Conservation (phyloP, 2,329 filamentous ascomycete genomes). For the Tolypocladium cylindrosporum region DNA sequence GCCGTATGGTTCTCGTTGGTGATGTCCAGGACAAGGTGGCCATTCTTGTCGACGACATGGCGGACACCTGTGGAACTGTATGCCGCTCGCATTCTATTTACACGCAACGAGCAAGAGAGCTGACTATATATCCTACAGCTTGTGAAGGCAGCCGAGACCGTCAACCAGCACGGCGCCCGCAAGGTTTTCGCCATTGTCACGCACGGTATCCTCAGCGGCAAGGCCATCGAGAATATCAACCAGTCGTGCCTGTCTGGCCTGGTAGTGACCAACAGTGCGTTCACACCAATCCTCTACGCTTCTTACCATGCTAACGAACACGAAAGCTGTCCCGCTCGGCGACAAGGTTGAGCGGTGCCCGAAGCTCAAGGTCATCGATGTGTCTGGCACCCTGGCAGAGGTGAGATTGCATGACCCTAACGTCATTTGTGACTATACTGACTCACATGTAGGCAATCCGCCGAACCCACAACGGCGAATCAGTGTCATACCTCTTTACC, state of each 20-base stretch:
- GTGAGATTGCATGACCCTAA: slow-evolving; percentile 14
- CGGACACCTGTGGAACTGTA: slow-evolving; percentile 81
- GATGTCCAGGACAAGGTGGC: slow-evolving; percentile 85
- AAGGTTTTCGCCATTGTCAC: slow-evolving; percentile 93
- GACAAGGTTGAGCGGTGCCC: slow-evolving; percentile 72
- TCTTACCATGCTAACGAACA: slow-evolving; percentile 11
- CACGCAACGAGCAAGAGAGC: not conserved
- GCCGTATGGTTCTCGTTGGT: slow-evolving; percentile 87
- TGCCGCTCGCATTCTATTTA: slow-evolving; percentile 1
- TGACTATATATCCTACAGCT: slow-evolving; percentile 19
- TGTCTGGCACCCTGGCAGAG: slow-evolving; percentile 71
- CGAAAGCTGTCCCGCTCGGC: slow-evolving; percentile 37
- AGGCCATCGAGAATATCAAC: slow-evolving; percentile 80
- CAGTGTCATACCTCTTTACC: slow-evolving; percentile 58
- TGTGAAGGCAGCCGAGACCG: slow-evolving; percentile 77
- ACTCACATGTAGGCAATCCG: slow-evolving; percentile 43
- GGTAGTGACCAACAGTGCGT: slow-evolving; percentile 74
- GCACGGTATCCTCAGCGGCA: slow-evolving; percentile 82
- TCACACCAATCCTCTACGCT: not conserved
- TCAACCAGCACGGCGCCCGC: slow-evolving; percentile 77
- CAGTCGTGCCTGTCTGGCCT: slow-evolving; percentile 65
- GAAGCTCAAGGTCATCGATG: slow-evolving; percentile 83
- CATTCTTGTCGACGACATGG: slow-evolving; percentile 97
- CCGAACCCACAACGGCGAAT: slow-evolving; percentile 56
- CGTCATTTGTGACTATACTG: not conserved